Evolutionary conservation across 768 basidiomycete genomes (phyloP), one percentile per base, ranked within the genome.

Genomic region (Rhizopogon vesiculosus): DNA sequence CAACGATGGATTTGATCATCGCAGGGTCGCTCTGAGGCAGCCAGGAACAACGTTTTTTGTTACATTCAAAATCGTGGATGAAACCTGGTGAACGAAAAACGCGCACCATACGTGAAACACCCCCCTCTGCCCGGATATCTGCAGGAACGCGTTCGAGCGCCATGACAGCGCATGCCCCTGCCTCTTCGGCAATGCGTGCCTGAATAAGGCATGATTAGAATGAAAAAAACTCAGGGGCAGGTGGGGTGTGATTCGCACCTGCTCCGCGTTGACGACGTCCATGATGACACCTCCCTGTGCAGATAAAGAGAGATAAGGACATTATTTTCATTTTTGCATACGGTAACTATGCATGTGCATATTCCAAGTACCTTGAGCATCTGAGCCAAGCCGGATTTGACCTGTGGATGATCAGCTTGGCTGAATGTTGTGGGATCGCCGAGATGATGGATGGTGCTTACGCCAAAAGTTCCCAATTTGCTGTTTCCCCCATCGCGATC

Each of bases 101-200:
- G 66, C 83, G 61, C 63, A 92, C 93, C 96, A 99, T 99, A 58
- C 96, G 80, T 0, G 96, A 93, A 53, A 99, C 96, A 56, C 96
- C 96, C 33, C 96, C 96, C 68, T 91, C 78, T 16, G 80, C 80
- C 58, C 96, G 83, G 66, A 99, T 98, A 67, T 98, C 93, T 12
- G 95, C 94, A 9, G 96, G 96, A 3, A 99, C 92, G 55, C 94
- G 80, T 72, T 97, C 93, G 33, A 95, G 81, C 4, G 93, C 93
- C 96, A 99, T 98, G 59, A 99, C 96, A 56, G 96, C 96, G 68
- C 92, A 93, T 7, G 96, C 96, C 45, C 96, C 96, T 8, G 96
- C 96, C 67, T 94, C 93, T 68, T 98, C 96, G 44, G 96, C 96
- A 63, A 98, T 94, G 58, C 90, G 89, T 56, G 96, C 96, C 88